phyloP scores from a whole-genome alignment of 1,139 yeast genomes.

The Yamadazyma songkhlaensis region DNA sequence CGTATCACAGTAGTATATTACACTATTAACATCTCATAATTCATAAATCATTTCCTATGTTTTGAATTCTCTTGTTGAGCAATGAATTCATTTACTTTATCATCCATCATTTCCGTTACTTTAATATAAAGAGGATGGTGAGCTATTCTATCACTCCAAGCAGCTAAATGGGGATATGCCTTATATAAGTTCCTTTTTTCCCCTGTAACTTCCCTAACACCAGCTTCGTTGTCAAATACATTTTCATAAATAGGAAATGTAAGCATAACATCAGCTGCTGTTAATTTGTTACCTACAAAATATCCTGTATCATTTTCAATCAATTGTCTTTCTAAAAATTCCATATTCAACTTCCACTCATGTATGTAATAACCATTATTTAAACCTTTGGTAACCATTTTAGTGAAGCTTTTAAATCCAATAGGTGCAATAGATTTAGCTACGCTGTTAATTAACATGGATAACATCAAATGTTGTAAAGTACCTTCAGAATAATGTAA shows the following conservation, averaged over 20 bases:
- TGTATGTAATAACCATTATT: conserved; percentile 40
- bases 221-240: conserved; percentile 39
- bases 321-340: conserved; percentile 39
- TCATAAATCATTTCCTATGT: neutral
- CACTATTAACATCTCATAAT: conserved; percentile 1
- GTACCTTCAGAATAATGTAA: conserved; percentile 59
- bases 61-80: conserved; percentile 5
- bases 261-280: conserved; percentile 60
- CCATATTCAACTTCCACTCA: conserved; percentile 40
- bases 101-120: conserved; percentile 30
- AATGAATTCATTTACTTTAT: conserved; percentile 19
- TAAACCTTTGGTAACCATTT: conserved; percentile 38
- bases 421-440: conserved; percentile 45
- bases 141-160: conserved; percentile 37
- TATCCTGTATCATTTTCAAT: conserved; percentile 40
- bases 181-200: conserved; percentile 31
- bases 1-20: too few relatives aligned
- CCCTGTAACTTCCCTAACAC: conserved; percentile 32
- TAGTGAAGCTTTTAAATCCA: conserved; percentile 41
- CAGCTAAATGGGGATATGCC: conserved; percentile 26
- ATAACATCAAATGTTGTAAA: conserved; percentile 43
- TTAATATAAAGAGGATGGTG: conserved; percentile 30
- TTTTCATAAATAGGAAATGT: conserved; percentile 46
- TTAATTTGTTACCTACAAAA: conserved; percentile 53
- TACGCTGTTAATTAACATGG: conserved; percentile 39